A percentile compares a stretch with the other conserved stretches of the same genome.
These are phyloP conservation scores for Candida gigantensis DNA, from an alignment of 1,139 yeast genomes.

Conservation along the genomic window DNA sequence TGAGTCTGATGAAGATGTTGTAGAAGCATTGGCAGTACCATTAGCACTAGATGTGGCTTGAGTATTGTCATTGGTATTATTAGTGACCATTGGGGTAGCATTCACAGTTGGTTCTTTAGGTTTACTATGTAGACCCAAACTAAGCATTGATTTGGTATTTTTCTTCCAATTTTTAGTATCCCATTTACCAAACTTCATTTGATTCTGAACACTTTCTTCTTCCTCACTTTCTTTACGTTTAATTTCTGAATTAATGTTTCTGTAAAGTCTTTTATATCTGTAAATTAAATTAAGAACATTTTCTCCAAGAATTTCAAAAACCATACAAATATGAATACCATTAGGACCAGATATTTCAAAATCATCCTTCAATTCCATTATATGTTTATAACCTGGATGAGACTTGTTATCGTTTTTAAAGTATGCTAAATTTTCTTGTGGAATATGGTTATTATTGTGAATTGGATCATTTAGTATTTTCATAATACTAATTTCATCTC, in stretches of 20 bases:
- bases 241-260: slow-evolving; percentile 13
- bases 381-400: slow-evolving; percentile 41
- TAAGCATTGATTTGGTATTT: slow-evolving; percentile 27
- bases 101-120: slow-evolving; percentile 1
- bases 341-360: slow-evolving; percentile 44
- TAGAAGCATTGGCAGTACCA: slow-evolving; percentile 6
- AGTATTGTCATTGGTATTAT: slow-evolving; percentile 2
- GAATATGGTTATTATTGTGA: slow-evolving; percentile 26
- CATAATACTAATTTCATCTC: slow-evolving; percentile 42
- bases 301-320: slow-evolving; percentile 46
- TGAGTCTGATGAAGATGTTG: slow-evolving; percentile 12
- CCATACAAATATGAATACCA: slow-evolving; percentile 47
- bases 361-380: slow-evolving; percentile 42
- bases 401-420: slow-evolving; percentile 16
- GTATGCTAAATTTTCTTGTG: slow-evolving; percentile 18
- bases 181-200: slow-evolving; percentile 23
- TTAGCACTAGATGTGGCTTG: neutral
- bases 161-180: slow-evolving; percentile 23
- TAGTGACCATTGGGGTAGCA: neutral
- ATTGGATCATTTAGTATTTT: slow-evolving; percentile 22
- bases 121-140: slow-evolving; percentile 23
- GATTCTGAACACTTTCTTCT: slow-evolving; percentile 7
- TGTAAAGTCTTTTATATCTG: slow-evolving; percentile 30
- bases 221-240: slow-evolving; percentile 11
- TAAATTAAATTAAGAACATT: slow-evolving; percentile 41